A percentile compares a stretch with the other conserved stretches of the same genome.
phyloP scores from a whole-genome alignment of 768 basidiomycete genomes.

The Cystobasidium onofrii region DNA sequence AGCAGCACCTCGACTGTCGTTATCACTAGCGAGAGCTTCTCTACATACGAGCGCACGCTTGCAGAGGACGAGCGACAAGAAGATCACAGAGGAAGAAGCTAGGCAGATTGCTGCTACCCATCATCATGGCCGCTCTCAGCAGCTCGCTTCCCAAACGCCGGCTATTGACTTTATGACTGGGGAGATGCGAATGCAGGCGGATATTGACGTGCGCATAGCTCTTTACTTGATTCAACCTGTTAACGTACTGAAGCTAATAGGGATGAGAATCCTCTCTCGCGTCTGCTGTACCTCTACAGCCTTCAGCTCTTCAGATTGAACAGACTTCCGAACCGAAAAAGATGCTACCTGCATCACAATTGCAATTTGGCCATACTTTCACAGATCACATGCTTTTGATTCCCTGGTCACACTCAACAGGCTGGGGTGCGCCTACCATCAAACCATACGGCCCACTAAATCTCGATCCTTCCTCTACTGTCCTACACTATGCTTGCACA shows the following conservation, averaged over 20 bases:
- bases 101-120: not conserved
- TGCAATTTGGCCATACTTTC: constrained; percentile 79
- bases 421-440: constrained; percentile 78
- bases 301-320: constrained; percentile 11
- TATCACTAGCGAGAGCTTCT: not conserved
- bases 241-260: no score
- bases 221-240: no score
- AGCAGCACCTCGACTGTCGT: not conserved
- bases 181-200: not conserved
- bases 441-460: constrained; percentile 68
- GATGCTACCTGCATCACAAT: constrained; percentile 56
- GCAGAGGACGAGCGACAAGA: not conserved
- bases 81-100: not conserved
- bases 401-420: constrained; percentile 62
- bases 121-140: not conserved
- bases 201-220: constrained; percentile 1
- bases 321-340: not conserved
- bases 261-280: no score
- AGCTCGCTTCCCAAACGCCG: not conserved
- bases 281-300: not conserved
- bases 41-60: not conserved
- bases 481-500: constrained; percentile 83
- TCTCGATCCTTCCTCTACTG: constrained; percentile 70
- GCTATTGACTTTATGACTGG: not conserved
- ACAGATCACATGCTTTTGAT: constrained; percentile 43